Evolutionary conservation across 2,329 filamentous ascomycete genomes (phyloP).

Genomic region (Cryphonectria nitschkei): DNA sequence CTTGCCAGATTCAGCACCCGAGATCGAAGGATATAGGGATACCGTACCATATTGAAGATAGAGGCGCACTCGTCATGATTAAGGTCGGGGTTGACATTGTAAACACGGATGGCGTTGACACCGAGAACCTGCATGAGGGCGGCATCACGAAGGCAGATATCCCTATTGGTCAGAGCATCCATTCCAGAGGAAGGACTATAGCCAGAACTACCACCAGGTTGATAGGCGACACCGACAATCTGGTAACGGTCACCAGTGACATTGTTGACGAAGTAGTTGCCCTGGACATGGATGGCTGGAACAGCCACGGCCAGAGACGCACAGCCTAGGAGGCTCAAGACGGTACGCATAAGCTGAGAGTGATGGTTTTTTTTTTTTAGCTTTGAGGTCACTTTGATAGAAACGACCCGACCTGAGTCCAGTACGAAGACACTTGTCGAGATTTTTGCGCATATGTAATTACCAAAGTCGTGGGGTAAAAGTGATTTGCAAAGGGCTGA

Average conservation of each 20-base stretch:
- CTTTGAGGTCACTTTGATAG: no score
- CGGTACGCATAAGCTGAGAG: conserved; percentile 14
- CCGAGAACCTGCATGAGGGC: conserved; percentile 67
- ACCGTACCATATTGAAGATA: conserved; percentile 64
- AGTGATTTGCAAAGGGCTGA: background rate
- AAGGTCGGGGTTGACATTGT: conserved; percentile 67
- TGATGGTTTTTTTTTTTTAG: conserved; percentile 9
- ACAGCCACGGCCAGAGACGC: conserved; percentile 60
- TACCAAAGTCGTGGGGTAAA: background rate
- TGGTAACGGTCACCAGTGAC: conserved; percentile 64
- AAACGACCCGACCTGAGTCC: background rate
- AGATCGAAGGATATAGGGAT: background rate
- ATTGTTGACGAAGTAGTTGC: conserved; percentile 63
- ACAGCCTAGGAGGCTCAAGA: conserved; percentile 35
- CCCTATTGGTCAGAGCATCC: conserved; percentile 63
- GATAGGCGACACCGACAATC: conserved; percentile 70
- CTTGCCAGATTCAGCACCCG: background rate
- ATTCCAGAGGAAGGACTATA: conserved; percentile 58
- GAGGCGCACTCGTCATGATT: conserved; percentile 70
- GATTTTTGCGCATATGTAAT: background rate
- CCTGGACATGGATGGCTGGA: conserved; percentile 58
- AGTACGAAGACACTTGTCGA: background rate
- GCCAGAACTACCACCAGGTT: conserved; percentile 67
- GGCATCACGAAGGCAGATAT: conserved; percentile 65
- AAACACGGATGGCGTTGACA: conserved; percentile 71